phyloP scores from a whole-genome alignment of 2,329 filamentous ascomycete genomes.

The Ophiocordyceps sinensis region DNA sequence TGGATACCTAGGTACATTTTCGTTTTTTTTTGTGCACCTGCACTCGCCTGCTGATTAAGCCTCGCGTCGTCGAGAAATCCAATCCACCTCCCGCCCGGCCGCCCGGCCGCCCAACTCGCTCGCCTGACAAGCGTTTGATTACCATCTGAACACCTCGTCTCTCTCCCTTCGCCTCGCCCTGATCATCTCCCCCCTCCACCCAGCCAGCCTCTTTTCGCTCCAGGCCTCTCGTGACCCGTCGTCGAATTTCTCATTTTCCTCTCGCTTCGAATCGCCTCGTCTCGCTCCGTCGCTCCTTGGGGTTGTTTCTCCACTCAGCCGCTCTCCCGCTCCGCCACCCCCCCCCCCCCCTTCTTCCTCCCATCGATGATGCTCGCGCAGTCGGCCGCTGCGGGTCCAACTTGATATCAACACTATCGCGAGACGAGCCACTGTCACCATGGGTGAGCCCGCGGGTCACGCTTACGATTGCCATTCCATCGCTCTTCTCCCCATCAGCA shows the following conservation, averaged over 20 bases:
- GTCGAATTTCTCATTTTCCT: background rate
- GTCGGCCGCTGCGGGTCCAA: background rate
- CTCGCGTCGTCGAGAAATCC: background rate
- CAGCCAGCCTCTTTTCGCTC: background rate
- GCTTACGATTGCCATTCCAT: conserved; percentile 1
- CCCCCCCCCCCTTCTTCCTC: background rate
- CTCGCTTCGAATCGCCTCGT: no score
- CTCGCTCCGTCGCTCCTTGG: background rate
- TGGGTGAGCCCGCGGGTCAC: conserved; percentile 1
- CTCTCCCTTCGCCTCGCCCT: background rate
- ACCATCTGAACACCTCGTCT: background rate
- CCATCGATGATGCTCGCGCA: conserved; percentile 4
- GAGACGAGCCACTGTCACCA: background rate
- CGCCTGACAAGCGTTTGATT: conserved; percentile 1
- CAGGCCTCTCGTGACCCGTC: background rate
- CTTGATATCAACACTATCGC: conserved; percentile 1
- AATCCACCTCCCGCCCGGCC: no score
- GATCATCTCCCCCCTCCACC: background rate
- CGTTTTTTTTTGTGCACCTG: no score
- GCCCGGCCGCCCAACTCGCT: background rate
- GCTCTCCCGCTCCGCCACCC: background rate
- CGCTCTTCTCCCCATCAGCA: conserved; percentile 1
- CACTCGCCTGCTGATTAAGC: background rate
- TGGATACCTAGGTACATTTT: no score
- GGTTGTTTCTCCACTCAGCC: background rate